Evolutionary conservation across 1,284 basidiomycete species (phyloP).

Genomic region (Ustilago bromivora): DNA sequence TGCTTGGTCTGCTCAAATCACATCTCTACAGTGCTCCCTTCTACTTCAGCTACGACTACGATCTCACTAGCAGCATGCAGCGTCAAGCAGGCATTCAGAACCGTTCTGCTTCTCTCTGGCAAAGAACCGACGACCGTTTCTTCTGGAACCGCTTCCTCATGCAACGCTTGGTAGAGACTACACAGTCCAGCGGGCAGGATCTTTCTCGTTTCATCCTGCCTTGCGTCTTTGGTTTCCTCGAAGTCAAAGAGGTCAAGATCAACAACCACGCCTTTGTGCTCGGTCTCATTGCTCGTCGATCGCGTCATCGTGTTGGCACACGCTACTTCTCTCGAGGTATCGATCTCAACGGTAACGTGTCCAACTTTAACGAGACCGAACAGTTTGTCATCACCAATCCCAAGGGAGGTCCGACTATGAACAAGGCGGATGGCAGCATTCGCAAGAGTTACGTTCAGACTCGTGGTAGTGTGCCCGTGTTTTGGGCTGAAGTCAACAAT

Average conservation of each 20-base stretch:
- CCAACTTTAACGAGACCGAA: constrained; percentile 72
- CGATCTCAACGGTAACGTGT: constrained; percentile 75
- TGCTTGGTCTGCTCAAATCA: constrained; percentile 85
- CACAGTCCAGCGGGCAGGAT: constrained; percentile 73
- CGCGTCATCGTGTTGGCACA: constrained; percentile 92
- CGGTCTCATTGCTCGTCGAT: constrained; percentile 90
- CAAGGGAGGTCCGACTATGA: constrained; percentile 63
- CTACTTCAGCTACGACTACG: constrained; percentile 91
- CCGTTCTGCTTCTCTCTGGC: constrained; percentile 76
- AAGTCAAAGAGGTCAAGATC: constrained; percentile 82
- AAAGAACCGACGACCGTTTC: constrained; percentile 88
- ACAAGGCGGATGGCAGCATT: constrained; percentile 73
- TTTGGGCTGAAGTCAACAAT: constrained; percentile 97
- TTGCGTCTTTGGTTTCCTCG: constrained; percentile 75
- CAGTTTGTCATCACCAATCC: constrained; percentile 74
- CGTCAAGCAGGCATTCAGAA: constrained; percentile 76
- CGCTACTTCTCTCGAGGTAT: constrained; percentile 97
- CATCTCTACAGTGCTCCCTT: constrained; percentile 85
- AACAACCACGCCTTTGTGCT: constrained; percentile 85
- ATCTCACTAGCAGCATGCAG: constrained; percentile 89
- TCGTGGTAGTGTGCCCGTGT: constrained; percentile 91
- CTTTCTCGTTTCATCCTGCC: constrained; percentile 86
- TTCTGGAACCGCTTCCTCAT: constrained; percentile 91
- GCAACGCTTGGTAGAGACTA: constrained; percentile 52
- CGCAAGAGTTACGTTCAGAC: constrained; percentile 84